Evolutionary conservation across 768 basidiomycete species (phyloP).

Genomic region (Russula compacta): DNA sequence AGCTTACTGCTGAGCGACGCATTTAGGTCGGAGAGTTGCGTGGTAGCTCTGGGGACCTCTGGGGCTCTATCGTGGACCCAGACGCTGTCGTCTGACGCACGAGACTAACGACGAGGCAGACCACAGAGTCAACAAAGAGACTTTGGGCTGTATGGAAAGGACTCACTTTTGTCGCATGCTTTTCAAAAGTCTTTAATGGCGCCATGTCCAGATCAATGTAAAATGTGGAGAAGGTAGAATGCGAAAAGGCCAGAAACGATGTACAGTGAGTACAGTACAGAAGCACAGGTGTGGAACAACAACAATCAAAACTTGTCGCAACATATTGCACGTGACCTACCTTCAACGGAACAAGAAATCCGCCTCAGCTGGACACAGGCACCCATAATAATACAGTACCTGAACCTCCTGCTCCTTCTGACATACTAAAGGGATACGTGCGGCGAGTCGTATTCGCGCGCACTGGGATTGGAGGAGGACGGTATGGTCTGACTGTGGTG

Average conservation of each 20-base stretch:
- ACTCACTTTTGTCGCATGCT: not conserved
- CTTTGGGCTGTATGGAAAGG: not conserved
- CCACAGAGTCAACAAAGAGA: not conserved
- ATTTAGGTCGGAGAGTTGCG: not conserved
- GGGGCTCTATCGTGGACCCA: constrained; percentile 17
- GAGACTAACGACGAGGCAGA: constrained; percentile 3
- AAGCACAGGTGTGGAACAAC: too few relatives aligned
- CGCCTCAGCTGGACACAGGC: too few relatives aligned
- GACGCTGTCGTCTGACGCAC: constrained; percentile 9
- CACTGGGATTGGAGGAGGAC: too few relatives aligned
- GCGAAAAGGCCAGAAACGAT: not conserved
- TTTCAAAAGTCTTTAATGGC: not conserved
- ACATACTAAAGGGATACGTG: not conserved
- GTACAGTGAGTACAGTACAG: not conserved
- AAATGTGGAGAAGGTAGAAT: not conserved
- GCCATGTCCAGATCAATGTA: not conserved
- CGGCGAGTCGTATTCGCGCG: too few relatives aligned
- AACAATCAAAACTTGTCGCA: not conserved
- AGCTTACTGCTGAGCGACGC: constrained; percentile 32
- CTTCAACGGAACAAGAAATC: not conserved
- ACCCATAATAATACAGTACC: too few relatives aligned
- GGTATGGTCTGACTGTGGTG: not conserved
- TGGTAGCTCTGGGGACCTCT: not conserved
- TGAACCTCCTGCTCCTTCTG: not conserved
- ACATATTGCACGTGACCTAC: not conserved